Evolutionary conservation across 2,329 filamentous ascomycete genomes (phyloP), one percentile per base, ranked within the genome.

Genomic region (Fusarium sp.): DNA sequence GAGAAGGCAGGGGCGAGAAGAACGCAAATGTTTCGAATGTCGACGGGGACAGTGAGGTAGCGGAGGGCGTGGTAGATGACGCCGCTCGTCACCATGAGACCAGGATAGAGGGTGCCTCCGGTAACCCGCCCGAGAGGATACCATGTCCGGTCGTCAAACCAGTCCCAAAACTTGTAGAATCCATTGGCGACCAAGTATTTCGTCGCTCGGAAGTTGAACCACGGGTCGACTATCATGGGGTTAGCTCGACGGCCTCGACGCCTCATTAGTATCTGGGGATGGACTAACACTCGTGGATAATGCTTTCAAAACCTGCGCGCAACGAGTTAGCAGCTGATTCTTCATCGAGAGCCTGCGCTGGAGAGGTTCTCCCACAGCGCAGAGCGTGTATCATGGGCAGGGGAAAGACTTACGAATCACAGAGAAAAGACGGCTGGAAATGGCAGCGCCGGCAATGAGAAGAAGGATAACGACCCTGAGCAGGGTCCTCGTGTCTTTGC

Each of bases 131-230:
- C 97, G 71, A 99, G 93, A 79, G 97, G 97, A 85, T 99, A 96
- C 97, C 97, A 99, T 91, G 97, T 99, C 87, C 97, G 92, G 88
- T 99, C 97, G 85, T 99, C 97, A 82, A 99, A 99, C 97, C 97
- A 99, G 84, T 99, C 96, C 97, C 97, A 99, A 84, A 99, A 99
- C 84, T 94, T 95, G 85, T 98, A 97, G 87, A 99, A 98, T 79
- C 97, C 97, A 91, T 99, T 91, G 81, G 96, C 91, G 65, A 99
- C 94, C 65, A 99, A 91, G 81, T 99, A 98, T 86, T 98, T 98
- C 66, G 97, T 98, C 77, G 97, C 97, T 84, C 97, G 91, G 86
- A 99, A 99, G 86, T 99, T 99, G 88, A 99, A 99, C 97, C 97
- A 99, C 38, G 97, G 97, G 86, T 99, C 97, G 86, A 99, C 96